Evolutionary conservation across 176 grass and related monocot genomes (phyloP), one percentile per base, ranked within the genome.

Genomic region (Triticum turgidum): DNA sequence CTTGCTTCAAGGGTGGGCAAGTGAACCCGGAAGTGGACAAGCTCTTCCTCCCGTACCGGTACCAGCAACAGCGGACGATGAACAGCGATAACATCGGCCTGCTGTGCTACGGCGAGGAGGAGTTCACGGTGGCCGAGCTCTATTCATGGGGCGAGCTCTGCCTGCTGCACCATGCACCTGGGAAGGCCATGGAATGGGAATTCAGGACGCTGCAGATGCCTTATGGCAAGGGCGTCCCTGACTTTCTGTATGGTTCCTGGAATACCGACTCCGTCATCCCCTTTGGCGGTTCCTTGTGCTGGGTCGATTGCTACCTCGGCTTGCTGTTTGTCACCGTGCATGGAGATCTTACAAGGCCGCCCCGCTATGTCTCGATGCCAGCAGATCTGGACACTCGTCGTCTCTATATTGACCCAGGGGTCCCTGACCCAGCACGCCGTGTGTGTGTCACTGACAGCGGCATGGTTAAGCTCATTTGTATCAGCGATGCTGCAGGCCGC

Each of bases 291-390:
- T 38, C 73, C 45, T 69, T 86, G 44, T 78, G 84, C 62, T 86
- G 84, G 84, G 74, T 78, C 9, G 84, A 86, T 37, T 59, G 27
- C 84, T 86, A 86, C 63, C 74, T 69, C 1, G 84, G 84, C n/a
- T 41, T 78, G 32, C 47, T 86, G 3, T 17, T 69, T 1, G 15
- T 78, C 9, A 49, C 37, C 17, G 33, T 73, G n/a, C 70, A 45
- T 1, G 41, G 25, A 2, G n/a, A 5, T 13, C 7, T 27, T 20
- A 47, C 21, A 0, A 25, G 15, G 70, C 5, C 1, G n/a, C 70
- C 70, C 0, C 63, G 2, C 21, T 41, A 14, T 5, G 37, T 86
- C 4, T 8, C 74, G 5, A 24, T 86, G 33, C 84, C 84, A 2
- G 30, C 51, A 25, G 70, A 39, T 39, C 6, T 69, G 33, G 22